Percentiles rank a stretch among this genome's conserved stretches.
Evolutionary conservation across 163 green algal species (phyloP).

Genomic region (Trebouxia gelatinosa): DNA sequence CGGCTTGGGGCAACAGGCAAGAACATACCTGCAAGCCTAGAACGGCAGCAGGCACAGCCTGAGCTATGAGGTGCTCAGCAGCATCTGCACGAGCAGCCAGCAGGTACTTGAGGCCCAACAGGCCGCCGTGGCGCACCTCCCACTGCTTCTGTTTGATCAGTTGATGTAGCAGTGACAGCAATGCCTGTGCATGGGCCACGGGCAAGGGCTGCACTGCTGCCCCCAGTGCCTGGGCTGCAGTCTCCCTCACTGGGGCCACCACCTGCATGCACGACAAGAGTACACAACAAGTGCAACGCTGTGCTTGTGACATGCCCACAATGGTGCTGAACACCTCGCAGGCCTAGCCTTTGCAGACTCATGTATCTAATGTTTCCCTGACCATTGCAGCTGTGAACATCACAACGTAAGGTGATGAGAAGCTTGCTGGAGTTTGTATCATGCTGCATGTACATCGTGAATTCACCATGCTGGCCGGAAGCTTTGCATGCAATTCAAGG

Average conservation of each 20-base stretch:
- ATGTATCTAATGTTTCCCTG: no score
- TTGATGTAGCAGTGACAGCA: constrained; percentile 52
- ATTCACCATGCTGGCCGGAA: background rate
- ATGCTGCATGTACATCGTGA: background rate
- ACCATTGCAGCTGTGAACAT: no score
- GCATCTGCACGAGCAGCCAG: constrained; percentile 65
- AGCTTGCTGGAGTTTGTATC: background rate
- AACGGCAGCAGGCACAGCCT: constrained; percentile 52
- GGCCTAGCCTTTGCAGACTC: background rate
- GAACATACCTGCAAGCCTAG: constrained; percentile 43
- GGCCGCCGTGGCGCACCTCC: constrained; percentile 65
- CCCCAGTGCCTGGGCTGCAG: constrained; percentile 90
- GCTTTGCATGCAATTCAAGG: background rate
- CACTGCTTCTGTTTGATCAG: constrained; percentile 38
- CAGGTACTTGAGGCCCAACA: constrained; percentile 92
- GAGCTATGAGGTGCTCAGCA: constrained; percentile 53
- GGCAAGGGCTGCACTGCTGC: constrained; percentile 56
- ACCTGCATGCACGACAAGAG: constrained; percentile 24
- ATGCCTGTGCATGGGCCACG: constrained; percentile 20
- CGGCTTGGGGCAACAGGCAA: background rate
- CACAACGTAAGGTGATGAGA: background rate
- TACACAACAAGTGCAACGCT: background rate
- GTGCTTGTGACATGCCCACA: background rate
- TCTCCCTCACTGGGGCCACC: constrained; percentile 94
- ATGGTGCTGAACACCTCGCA: background rate